These are phyloP conservation scores for Amniculicola lignicola DNA, from an alignment of 495 filamentous ascomycete genomes.

Conservation along the genomic window DNA sequence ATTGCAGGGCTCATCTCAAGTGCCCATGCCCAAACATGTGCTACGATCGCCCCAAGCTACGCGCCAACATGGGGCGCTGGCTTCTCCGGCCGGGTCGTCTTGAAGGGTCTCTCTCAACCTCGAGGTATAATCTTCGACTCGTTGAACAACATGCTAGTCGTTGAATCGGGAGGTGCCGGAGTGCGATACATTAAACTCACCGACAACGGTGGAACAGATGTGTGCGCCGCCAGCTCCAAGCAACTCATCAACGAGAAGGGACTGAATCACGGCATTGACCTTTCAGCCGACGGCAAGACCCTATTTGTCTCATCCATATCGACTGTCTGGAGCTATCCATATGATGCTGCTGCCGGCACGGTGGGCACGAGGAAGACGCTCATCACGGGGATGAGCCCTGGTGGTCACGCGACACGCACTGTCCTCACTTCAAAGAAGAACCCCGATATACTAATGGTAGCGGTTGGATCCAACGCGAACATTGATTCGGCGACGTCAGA, in stretches of 20 bases:
- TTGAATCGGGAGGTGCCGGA: conserved; percentile 53
- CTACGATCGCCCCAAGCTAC: conserved; percentile 12
- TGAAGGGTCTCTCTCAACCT: conserved; percentile 50
- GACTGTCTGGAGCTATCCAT: conserved; percentile 57
- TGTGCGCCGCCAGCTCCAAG: conserved; percentile 34
- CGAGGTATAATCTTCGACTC: conserved; percentile 58
- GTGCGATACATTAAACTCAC: conserved; percentile 48
- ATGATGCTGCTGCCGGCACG: conserved; percentile 47
- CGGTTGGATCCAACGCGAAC: conserved; percentile 58
- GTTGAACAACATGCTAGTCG: conserved; percentile 56
- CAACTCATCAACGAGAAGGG: conserved; percentile 39
- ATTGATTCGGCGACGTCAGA: conserved; percentile 51
- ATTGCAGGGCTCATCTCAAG: conserved; percentile 1
- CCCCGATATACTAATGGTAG: conserved; percentile 54
- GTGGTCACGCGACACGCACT: conserved; percentile 61
- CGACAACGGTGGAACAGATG: conserved; percentile 51
- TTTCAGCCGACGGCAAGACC: conserved; percentile 57
- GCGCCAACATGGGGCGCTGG: conserved; percentile 39
- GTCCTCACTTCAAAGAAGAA: conserved; percentile 54
- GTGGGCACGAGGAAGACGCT: conserved; percentile 45
- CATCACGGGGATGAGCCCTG: conserved; percentile 56
- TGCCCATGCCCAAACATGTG: conserved; percentile 5
- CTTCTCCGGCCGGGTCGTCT: conserved; percentile 55
- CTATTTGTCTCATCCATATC: conserved; percentile 59
- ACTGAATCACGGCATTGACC: conserved; percentile 63